These are phyloP conservation scores for Babesia gibsoni DNA, from an alignment of 169 alveolate species.

Conservation along the genomic window DNA sequence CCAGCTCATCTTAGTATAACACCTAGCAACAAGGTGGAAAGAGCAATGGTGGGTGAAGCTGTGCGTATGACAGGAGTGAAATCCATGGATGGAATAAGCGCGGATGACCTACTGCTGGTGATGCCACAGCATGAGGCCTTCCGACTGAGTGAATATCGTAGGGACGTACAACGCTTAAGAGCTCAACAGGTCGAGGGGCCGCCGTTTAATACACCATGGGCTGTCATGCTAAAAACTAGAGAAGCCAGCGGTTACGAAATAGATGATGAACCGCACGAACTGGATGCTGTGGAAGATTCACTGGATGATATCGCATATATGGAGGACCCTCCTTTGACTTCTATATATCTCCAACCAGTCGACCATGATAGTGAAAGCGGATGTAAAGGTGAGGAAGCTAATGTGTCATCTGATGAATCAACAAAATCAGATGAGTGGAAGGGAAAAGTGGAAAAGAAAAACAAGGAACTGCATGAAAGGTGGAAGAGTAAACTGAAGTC, in stretches of 20 bases:
- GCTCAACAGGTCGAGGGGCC: constrained; percentile 72
- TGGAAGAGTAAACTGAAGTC: constrained; percentile 66
- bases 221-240: constrained; percentile 15
- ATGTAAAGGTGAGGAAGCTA: constrained; percentile 40
- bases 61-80: constrained; percentile 70
- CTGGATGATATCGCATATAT: neutral
- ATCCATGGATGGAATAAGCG: constrained; percentile 63
- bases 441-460: constrained; percentile 57
- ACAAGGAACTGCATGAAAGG: constrained; percentile 64
- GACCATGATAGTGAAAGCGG: constrained; percentile 16
- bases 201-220: constrained; percentile 72
- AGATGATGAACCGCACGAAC: neutral
- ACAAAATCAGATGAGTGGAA: constrained; percentile 72
- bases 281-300: neutral
- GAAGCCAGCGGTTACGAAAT: constrained; percentile 10
- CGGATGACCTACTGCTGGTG: constrained; percentile 71
- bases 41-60: constrained; percentile 71
- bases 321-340: neutral
- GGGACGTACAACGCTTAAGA: constrained; percentile 62
- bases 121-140: constrained; percentile 77
- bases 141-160: constrained; percentile 73
- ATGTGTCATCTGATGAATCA: too few species aligned
- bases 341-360: constrained; percentile 29
- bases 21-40: constrained; percentile 39
- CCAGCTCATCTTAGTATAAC: constrained; percentile 1